Conservation (phyloP, 495 filamentous ascomycete genomes). For the Halenospora varia region DNA sequence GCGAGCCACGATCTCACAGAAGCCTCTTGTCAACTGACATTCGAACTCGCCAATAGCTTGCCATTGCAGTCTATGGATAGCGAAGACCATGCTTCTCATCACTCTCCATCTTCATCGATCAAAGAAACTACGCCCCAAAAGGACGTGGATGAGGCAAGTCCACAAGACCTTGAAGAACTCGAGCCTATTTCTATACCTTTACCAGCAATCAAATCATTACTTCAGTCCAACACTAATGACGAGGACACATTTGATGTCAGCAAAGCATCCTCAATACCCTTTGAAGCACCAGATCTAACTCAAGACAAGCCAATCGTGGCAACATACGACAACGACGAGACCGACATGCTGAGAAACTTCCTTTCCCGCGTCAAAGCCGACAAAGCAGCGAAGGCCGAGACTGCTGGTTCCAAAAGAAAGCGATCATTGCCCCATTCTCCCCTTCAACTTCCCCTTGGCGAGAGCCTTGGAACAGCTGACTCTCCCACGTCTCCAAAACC, state of each 20-base stretch:
- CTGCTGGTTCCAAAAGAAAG: constrained; percentile 29
- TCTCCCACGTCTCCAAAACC: constrained; percentile 11
- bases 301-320: constrained; percentile 4
- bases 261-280: constrained; percentile 1
- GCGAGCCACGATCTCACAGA: too few species aligned
- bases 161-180: constrained; percentile 6
- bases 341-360: constrained; percentile 42
- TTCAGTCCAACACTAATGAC: background rate
- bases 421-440: constrained; percentile 29
- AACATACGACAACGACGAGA: constrained; percentile 29
- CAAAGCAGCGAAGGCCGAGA: constrained; percentile 30
- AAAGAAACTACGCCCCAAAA: background rate
- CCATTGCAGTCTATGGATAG: too few species aligned
- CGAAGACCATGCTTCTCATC: background rate
- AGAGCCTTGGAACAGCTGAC: constrained; percentile 31
- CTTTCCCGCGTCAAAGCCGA: constrained; percentile 41
- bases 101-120: background rate
- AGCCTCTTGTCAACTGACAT: too few species aligned
- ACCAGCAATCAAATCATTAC: background rate
- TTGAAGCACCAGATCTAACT: constrained; percentile 4
- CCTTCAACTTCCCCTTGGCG: constrained; percentile 31
- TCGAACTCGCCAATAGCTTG: too few species aligned
- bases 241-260: background rate
- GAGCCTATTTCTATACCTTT: constrained; percentile 10
- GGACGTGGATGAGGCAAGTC: background rate